Base-by-base conservation (phyloP, 1,284 basidiomycete genomes). In the Taiwanofungus camphoratus region DNA sequence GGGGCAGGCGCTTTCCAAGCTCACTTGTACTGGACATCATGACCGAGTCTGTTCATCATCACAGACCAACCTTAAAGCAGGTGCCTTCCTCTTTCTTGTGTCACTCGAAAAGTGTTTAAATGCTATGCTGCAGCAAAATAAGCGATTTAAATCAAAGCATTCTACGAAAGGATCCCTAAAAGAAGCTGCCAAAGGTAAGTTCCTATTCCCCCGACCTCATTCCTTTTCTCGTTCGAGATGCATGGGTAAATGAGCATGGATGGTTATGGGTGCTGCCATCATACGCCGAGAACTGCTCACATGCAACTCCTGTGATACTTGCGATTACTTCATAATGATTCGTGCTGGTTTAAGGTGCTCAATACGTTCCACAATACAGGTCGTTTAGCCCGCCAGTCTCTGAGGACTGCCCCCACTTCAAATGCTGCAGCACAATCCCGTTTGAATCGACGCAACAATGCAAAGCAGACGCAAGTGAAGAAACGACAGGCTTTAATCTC, bases 121-220 rank as follows among this genome's bases (percentile, higher is more conserved):
- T 34, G 4, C 13, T 19, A 9, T 33, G n/a, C 16, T 33, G 5
- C 37, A 92, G 88, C 70, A 78, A 70, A 95, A 96, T 64, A 96
- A 96, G 62, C 52, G 76, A 1, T 95, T 89, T 74, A 94, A 94
- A 62, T 90, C 87, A 1, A 87, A 82, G 59, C 91, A 96, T 71
- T 77, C 91, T 0, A 79, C 87, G 4, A 94, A 95, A 64, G 80
- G 81, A 6, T 75, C 84, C 0, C 59, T 92, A 35, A 92, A 88
- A 61, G 84, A 89, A 33, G 76, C 77, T 31, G 80, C 88, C 12
- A 94, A 93, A 70, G 91, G 91, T 83, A 27, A 35, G 64, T 51
- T 24, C 21, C 34, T 27, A 22, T 19, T 18, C 9, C 11, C 19
- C 3, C 16, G 31, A 9, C 16, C 16, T 33, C 8, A 27, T 27